Percentiles rank a stretch among this genome's conserved stretches.
Conservation (phyloP, 2,329 filamentous ascomycete genomes). For the Calonectria hawksworthii region DNA sequence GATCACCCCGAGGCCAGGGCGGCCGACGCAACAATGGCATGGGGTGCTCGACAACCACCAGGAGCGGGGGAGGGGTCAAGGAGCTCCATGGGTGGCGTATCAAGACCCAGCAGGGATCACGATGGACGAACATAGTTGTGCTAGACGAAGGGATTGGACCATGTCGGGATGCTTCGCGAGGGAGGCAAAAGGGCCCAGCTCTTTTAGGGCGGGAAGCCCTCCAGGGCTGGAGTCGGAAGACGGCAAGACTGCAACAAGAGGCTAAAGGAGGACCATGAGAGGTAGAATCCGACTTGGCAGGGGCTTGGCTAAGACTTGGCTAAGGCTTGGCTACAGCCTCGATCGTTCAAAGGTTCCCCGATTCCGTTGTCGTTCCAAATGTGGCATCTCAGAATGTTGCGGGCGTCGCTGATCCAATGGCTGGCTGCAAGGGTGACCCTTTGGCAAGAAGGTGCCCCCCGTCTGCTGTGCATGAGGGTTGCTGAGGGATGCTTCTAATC, state of each 20-base stretch:
- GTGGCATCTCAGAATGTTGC: slow-evolving; percentile 18
- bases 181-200: slow-evolving; percentile 1
- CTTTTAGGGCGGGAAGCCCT: background rate
- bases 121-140: slow-evolving; percentile 11
- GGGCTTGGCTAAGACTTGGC: slow-evolving; percentile 15
- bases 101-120: slow-evolving; percentile 3
- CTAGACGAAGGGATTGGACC: background rate
- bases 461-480: background rate
- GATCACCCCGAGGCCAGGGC: background rate
- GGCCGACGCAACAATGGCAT: slow-evolving; percentile 1
- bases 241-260: slow-evolving; percentile 4
- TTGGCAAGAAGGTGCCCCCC: background rate
- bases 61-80: background rate
- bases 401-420: slow-evolving; percentile 13
- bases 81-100: slow-evolving; percentile 4
- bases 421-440: background rate
- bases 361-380: background rate
- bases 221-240: background rate
- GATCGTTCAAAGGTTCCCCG: slow-evolving; percentile 2
- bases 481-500: background rate
- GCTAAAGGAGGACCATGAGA: background rate
- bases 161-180: slow-evolving; percentile 4
- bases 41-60: background rate
- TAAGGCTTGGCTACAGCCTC: slow-evolving; percentile 5
- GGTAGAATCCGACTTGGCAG: slow-evolving; percentile 7